These are phyloP conservation scores for Microbotryum silenes-acaulis DNA, from an alignment of 1,284 basidiomycete species.

Conservation along the genomic window DNA sequence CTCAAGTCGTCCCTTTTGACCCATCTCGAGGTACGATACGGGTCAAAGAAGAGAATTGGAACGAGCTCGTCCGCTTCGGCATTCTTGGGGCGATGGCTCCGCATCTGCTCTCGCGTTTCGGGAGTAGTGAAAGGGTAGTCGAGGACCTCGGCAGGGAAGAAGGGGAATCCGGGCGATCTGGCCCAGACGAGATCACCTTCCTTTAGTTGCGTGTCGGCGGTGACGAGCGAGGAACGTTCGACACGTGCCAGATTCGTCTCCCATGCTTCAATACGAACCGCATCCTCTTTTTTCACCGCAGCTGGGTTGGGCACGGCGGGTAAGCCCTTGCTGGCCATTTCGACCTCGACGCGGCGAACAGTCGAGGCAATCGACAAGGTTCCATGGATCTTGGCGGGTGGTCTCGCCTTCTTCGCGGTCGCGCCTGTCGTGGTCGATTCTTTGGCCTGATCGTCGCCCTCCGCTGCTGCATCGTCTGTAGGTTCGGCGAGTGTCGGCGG, in stretches of 20 bases:
- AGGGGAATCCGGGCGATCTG: conserved; percentile 36
- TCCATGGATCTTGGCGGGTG: neutral
- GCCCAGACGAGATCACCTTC: conserved; percentile 25
- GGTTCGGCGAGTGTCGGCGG: no score
- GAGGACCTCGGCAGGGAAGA: conserved; percentile 44
- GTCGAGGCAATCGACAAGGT: neutral
- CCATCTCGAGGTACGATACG: conserved; percentile 11
- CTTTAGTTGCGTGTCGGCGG: neutral
- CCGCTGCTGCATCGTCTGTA: neutral
- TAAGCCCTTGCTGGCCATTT: neutral
- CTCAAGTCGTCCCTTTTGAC: neutral
- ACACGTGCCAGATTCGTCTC: conserved; percentile 1
- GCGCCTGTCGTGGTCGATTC: neutral
- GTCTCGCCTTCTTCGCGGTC: neutral
- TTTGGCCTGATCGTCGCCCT: conserved; percentile 7
- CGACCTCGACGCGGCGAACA: neutral
- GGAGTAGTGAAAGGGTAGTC: conserved; percentile 32
- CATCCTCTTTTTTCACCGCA: neutral
- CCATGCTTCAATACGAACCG: neutral
- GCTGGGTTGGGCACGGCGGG: no score
- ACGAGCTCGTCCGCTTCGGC: neutral
- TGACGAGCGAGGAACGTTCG: neutral
- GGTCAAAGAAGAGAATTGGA: conserved; percentile 20
- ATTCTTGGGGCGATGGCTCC: neutral
- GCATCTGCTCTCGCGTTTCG: neutral